Evolutionary conservation across 306 rosid genomes (phyloP).

Genomic region (Pyrus bretschneideri): DNA sequence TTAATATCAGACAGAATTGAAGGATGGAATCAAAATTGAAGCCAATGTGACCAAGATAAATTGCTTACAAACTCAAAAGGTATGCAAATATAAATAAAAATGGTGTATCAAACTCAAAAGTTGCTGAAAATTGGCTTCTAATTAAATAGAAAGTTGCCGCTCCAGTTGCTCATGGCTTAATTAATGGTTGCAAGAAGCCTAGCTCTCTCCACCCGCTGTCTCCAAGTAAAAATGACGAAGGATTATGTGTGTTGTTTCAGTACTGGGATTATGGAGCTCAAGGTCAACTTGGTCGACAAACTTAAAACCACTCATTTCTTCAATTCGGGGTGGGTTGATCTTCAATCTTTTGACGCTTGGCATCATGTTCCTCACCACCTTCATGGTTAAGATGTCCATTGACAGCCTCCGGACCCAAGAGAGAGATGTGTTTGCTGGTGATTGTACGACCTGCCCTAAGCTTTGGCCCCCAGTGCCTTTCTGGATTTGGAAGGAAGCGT

Average conservation of each 20-base stretch:
- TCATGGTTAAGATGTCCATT: slow-evolving; percentile 52
- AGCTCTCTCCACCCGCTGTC: slow-evolving; percentile 7
- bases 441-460: slow-evolving; percentile 88
- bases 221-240: slow-evolving; percentile 1
- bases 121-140: slow-evolving; percentile 5
- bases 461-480: slow-evolving; percentile 96
- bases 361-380: slow-evolving; percentile 37
- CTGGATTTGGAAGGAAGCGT: slow-evolving; percentile 92
- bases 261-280: neutral
- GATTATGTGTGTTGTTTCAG: neutral
- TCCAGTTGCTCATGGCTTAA: neutral
- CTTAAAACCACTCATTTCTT: slow-evolving; percentile 8
- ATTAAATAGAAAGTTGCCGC: neutral
- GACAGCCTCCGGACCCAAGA: slow-evolving; percentile 68
- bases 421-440: slow-evolving; percentile 84
- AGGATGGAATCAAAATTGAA: neutral
- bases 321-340: slow-evolving; percentile 31
- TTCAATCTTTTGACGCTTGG: slow-evolving; percentile 56
- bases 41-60: neutral
- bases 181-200: neutral
- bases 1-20: neutral
- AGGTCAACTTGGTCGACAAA: slow-evolving; percentile 15
- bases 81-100: neutral
- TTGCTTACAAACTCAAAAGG: neutral
- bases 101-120: slow-evolving; percentile 10